Conservation (phyloP, 1,139 yeast species). For the Geotrichum reessii region DNA sequence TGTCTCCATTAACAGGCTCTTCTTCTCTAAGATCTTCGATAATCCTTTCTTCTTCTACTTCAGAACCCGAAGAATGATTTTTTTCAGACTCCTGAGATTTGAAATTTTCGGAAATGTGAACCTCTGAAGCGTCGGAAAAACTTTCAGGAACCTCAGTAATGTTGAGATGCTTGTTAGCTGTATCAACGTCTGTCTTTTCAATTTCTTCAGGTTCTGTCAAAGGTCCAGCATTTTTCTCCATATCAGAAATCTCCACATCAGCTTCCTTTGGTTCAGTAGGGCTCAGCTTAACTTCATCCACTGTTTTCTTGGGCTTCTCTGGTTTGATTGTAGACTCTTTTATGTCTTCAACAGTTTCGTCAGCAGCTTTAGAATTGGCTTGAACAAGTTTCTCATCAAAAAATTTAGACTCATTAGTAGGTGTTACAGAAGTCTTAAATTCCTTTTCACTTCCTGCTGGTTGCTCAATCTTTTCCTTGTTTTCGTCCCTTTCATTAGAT, state of each 20-base stretch:
- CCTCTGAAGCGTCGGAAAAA: neutral
- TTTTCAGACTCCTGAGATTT: neutral
- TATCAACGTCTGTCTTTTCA: neutral
- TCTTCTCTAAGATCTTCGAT: neutral
- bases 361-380: neutral
- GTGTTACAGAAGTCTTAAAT: neutral
- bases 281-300: neutral
- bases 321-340: neutral
- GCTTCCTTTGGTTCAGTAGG: neutral
- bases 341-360: neutral
- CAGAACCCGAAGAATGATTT: slow-evolving; percentile 6
- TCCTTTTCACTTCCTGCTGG: neutral
- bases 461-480: neutral
- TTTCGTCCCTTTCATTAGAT: neutral
- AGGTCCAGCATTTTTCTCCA: neutral
- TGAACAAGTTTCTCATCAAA: neutral
- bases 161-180: neutral
- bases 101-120: neutral
- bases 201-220: neutral
- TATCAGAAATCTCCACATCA: neutral
- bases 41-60: neutral
- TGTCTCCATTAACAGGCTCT: neutral
- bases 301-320: neutral
- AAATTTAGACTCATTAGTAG: neutral
- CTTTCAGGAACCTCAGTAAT: neutral